Conservation (phyloP, 2,329 filamentous ascomycete species). For the Cercospora nicotianae region DNA sequence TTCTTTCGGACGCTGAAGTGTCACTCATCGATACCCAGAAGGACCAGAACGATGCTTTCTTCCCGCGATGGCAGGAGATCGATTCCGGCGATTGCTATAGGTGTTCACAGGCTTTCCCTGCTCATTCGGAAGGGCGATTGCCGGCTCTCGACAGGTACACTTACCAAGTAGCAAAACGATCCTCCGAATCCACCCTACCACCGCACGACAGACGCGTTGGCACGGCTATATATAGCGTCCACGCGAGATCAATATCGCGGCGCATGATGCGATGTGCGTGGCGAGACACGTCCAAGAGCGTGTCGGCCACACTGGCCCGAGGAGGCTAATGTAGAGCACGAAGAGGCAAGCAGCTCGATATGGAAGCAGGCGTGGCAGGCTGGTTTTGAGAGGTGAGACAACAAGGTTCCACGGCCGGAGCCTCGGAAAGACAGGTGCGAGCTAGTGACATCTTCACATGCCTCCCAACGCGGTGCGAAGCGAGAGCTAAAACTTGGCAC, state of each 20-base stretch:
- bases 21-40: neutral
- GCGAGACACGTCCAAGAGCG: neutral
- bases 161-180: neutral
- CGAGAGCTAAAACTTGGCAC: slow-evolving; percentile 8
- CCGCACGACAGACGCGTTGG: neutral
- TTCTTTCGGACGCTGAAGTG: neutral
- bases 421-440: neutral
- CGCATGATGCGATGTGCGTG: neutral
- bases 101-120: neutral
- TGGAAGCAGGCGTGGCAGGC: neutral
- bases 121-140: neutral
- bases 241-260: neutral
- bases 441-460: slow-evolving; percentile 15
- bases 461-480: slow-evolving; percentile 3
- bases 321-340: neutral
- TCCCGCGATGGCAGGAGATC: neutral
- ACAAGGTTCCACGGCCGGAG: slow-evolving; percentile 7
- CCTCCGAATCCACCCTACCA: neutral
- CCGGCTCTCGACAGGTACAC: neutral
- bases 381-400: neutral
- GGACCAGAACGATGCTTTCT: neutral
- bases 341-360: neutral
- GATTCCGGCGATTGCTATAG: neutral
- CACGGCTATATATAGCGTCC: neutral
- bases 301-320: neutral